Conservation (phyloP, 2,329 filamentous ascomycete species). For the Capronia coronata region DNA sequence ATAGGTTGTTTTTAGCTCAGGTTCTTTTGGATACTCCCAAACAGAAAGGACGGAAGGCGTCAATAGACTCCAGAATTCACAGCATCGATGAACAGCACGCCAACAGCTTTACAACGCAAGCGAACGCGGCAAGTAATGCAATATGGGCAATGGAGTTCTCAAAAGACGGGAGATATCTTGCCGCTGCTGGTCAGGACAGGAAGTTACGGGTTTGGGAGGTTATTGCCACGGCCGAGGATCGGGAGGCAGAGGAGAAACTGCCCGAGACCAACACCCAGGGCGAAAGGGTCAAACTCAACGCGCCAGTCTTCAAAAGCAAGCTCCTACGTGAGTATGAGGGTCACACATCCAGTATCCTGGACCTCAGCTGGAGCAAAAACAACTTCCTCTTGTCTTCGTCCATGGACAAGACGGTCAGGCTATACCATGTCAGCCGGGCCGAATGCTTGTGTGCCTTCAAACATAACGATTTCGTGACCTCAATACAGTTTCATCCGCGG, state of each 20-base stretch:
- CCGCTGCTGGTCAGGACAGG: conserved; percentile 83
- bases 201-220: conserved; percentile 85
- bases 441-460: conserved; percentile 92
- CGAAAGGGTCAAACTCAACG: conserved; percentile 61
- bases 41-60: conserved; percentile 33
- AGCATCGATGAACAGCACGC: conserved; percentile 26
- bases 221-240: conserved; percentile 72
- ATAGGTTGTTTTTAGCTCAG: conserved; percentile 84
- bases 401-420: conserved; percentile 92
- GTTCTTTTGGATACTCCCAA: conserved; percentile 61
- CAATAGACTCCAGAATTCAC: conserved; percentile 31
- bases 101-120: conserved; percentile 25
- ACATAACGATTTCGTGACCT: conserved; percentile 90
- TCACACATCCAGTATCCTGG: conserved; percentile 78
- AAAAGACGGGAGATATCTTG: conserved; percentile 81
- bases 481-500: conserved; percentile 85
- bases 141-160: conserved; percentile 94
- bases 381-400: conserved; percentile 93
- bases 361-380: conserved; percentile 96
- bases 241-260: conserved; percentile 65
- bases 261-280: conserved; percentile 50
- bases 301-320: conserved; percentile 79
- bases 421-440: conserved; percentile 81
- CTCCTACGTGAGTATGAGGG: conserved; percentile 74
- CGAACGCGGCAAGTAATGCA: conserved; percentile 50